Evolutionary conservation across 176 grass and related monocot genomes (phyloP).

Genomic region (Pontederia crassipes): DNA sequence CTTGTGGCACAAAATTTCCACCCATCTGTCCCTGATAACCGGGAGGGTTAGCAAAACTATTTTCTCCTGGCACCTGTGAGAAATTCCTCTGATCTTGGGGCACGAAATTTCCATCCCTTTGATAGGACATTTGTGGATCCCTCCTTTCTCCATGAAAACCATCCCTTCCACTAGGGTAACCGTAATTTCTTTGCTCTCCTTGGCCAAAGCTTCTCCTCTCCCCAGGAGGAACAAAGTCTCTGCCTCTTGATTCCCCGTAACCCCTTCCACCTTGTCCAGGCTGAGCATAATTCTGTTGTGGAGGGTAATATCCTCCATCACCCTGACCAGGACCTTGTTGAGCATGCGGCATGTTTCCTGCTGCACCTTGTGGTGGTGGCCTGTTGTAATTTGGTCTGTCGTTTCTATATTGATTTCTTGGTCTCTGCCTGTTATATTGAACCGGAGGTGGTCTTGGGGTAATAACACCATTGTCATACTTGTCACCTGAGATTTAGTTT

Average conservation of each 20-base stretch:
- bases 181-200: background rate
- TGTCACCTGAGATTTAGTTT: conserved; percentile 59
- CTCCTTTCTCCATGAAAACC: conserved; percentile 4
- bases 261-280: conserved; percentile 31
- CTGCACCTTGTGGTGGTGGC: background rate
- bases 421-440: conserved; percentile 59
- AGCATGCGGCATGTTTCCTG: conserved; percentile 13
- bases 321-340: conserved; percentile 27
- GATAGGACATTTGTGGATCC: conserved; percentile 22
- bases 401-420: conserved; percentile 29
- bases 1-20: background rate
- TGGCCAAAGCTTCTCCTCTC: conserved; percentile 4
- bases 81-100: conserved; percentile 42
- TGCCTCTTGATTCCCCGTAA: conserved; percentile 22
- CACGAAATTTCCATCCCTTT: conserved; percentile 37
- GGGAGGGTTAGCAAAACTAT: conserved; percentile 1
- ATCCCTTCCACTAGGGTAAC: background rate
- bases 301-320: background rate
- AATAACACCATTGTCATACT: conserved; percentile 84
- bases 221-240: conserved; percentile 16
- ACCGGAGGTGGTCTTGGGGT: conserved; percentile 66
- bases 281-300: conserved; percentile 29
- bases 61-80: conserved; percentile 5
- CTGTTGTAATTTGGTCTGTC: conserved; percentile 26
- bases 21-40: background rate